Base-by-base conservation (phyloP, 345 rosid genomes). In the Erodium maritimum region DNA sequence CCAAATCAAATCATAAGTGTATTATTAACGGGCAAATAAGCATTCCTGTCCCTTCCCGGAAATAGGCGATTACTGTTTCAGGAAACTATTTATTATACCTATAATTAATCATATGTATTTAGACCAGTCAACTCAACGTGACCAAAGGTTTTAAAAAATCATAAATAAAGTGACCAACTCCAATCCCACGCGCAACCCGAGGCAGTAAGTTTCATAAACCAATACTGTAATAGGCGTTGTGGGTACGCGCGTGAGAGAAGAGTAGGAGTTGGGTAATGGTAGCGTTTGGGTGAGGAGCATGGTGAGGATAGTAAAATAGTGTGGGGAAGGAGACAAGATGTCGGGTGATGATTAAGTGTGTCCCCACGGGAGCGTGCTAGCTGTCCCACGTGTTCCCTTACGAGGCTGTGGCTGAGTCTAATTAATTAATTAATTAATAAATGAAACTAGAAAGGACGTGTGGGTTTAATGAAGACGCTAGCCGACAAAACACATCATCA, bases 291-390 rank as follows among this genome's bases (percentile, higher is more conserved):
- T 20, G 22, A 22, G 7, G 22, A 22, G 56, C 16, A 53, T 16
- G 22, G 56, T 20, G 23, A 19, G 1, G 16, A 53, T 53, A 29
- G 37, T 21, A 24, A 23, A 55, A 21, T 21, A 55, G 23, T 21
- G 70, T 61, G 62, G 71, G 66, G 37, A 3, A 33, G 58, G 59
- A 59, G 71, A 66, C 74, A 73, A 37, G 60, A 62, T 69, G 73
- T 65, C 57, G 66, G 71, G 63, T 57, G 61, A 73, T 73, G 77
- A 73, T 69, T 73, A 59, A 50, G 64, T 42, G 24, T 68, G 77
- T 68, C 77, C 77, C 77, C 70, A 65, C 70, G 20, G 62, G 68
- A 66, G 71, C 74, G 71, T 73, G 77, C 54, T 69, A 48, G 70
- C 68, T 69, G 77, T 73, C 71, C 77, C 77, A 59, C 61, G 71